Percentiles rank a stretch among this genome's conserved stretches.
Evolutionary conservation across 148 eudicot genomes (phyloP).

Genomic region (Pharnaceum exiguum): DNA sequence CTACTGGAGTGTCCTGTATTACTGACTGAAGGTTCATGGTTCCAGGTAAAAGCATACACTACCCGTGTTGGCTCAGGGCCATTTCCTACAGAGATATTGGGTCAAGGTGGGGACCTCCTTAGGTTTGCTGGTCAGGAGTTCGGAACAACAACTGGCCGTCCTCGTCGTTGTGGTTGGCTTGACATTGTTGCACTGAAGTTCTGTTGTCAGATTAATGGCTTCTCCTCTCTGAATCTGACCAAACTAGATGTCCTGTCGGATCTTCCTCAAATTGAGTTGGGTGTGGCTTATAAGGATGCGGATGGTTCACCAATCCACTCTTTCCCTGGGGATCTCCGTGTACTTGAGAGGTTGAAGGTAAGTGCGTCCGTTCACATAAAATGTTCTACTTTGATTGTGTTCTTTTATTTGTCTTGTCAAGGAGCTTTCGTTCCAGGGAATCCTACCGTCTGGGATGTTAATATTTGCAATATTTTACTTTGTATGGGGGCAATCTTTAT

Average conservation of each 20-base stretch:
- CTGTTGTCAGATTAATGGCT: conserved; percentile 85
- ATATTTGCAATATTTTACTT: too few species aligned
- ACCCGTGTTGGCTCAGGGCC: conserved; percentile 99
- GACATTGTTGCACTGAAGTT: conserved; percentile 81
- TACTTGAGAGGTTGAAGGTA: conserved; percentile 75
- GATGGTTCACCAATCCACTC: conserved; percentile 71
- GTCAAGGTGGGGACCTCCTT: conserved; percentile 78
- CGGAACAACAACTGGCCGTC: conserved; percentile 94
- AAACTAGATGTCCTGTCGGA: conserved; percentile 92
- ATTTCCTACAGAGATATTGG: conserved; percentile 87
- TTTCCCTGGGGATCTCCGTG: conserved; percentile 74
- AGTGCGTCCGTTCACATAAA: too few species aligned
- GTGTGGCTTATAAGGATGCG: conserved; percentile 60
- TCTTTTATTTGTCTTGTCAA: too few species aligned
- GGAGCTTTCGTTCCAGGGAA: too few species aligned
- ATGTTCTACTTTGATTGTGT: too few species aligned
- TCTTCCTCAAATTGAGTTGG: conserved; percentile 74
- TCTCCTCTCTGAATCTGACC: conserved; percentile 85
- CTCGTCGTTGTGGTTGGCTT: conserved; percentile 99
- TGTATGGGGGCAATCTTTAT: too few species aligned
- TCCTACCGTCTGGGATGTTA: too few species aligned
- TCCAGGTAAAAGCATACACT: conserved; percentile 95
- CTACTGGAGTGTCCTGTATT: neutral
- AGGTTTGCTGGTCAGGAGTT: conserved; percentile 96
- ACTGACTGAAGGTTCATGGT: neutral